A percentile compares a stretch with the other conserved stretches of the same genome.
These are phyloP conservation scores for Juglanconis juglandina DNA, from an alignment of 2,329 filamentous ascomycete species.

Conservation along the genomic window DNA sequence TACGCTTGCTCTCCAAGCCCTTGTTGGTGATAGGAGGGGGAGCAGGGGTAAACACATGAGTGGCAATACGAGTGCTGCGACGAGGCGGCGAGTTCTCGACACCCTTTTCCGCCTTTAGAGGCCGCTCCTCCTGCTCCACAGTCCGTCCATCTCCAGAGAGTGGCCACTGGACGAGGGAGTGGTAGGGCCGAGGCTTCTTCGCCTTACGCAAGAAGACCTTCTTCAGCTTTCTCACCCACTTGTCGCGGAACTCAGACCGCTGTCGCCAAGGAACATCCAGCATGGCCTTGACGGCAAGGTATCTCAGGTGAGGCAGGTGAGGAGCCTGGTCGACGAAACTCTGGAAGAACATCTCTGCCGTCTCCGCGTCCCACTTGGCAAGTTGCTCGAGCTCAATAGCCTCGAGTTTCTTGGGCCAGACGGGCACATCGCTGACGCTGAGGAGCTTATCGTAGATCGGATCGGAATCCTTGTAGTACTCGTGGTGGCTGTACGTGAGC, in stretches of 20 bases:
- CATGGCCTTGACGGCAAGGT: slow-evolving; percentile 71
- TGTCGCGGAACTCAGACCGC: slow-evolving; percentile 72
- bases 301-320: slow-evolving; percentile 63
- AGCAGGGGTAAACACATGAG: slow-evolving; percentile 18
- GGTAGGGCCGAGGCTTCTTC: slow-evolving; percentile 18
- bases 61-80: slow-evolving; percentile 28
- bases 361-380: slow-evolving; percentile 66
- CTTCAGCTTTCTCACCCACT: slow-evolving; percentile 70
- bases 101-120: neutral
- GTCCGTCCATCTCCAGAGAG: neutral
- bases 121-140: neutral
- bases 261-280: slow-evolving; percentile 79
- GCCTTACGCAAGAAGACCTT: slow-evolving; percentile 57
- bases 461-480: slow-evolving; percentile 66
- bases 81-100: slow-evolving; percentile 17
- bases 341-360: slow-evolving; percentile 73
- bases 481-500: slow-evolving; percentile 70
- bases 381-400: slow-evolving; percentile 73
- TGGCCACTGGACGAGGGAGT: slow-evolving; percentile 17
- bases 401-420: slow-evolving; percentile 72
- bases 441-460: slow-evolving; percentile 72
- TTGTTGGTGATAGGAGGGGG: neutral
- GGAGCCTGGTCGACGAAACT: slow-evolving; percentile 72
- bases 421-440: slow-evolving; percentile 61
- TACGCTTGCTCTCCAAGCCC: slow-evolving; percentile 2